These are phyloP conservation scores for Forsythia suspensa DNA, from an alignment of 257 asterid genomes.

Conservation along the genomic window DNA sequence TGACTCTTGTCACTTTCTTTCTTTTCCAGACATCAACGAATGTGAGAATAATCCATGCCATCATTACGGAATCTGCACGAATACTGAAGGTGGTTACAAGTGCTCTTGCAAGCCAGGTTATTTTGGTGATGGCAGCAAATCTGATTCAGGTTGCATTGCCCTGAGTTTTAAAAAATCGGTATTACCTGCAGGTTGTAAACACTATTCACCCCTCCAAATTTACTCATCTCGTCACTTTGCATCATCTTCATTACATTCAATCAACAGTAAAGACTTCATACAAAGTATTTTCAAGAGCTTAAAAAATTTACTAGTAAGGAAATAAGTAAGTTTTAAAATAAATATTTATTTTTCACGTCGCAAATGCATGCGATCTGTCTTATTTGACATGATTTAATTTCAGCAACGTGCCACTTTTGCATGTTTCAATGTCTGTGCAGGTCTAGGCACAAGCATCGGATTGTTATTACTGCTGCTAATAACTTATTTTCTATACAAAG, in stretches of 20 bases:
- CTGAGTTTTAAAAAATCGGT: no score
- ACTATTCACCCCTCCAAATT: background rate
- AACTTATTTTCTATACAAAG: constrained; percentile 14
- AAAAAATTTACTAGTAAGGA: no score
- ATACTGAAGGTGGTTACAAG: constrained; percentile 22
- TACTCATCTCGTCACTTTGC: background rate
- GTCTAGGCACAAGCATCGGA: constrained; percentile 23
- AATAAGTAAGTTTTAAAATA: no score
- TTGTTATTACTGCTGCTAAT: constrained; percentile 1
- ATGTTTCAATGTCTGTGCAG: constrained; percentile 19
- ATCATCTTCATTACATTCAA: background rate
- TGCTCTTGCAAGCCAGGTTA: constrained; percentile 29
- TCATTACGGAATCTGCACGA: constrained; percentile 21
- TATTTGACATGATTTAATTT: no score
- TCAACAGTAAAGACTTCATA: no score
- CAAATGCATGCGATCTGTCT: no score
- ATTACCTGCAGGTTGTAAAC: background rate
- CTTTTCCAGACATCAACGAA: constrained; percentile 29
- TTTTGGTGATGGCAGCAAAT: constrained; percentile 27
- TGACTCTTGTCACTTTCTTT: background rate
- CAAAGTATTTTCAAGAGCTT: no score
- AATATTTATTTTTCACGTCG: no score
- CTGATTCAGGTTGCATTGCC: constrained; percentile 31
- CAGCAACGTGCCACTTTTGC: no score
- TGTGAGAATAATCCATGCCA: constrained; percentile 30